Evolutionary conservation across 1,139 yeast species (phyloP).

Genomic region (Arxiozyma slooffiae): DNA sequence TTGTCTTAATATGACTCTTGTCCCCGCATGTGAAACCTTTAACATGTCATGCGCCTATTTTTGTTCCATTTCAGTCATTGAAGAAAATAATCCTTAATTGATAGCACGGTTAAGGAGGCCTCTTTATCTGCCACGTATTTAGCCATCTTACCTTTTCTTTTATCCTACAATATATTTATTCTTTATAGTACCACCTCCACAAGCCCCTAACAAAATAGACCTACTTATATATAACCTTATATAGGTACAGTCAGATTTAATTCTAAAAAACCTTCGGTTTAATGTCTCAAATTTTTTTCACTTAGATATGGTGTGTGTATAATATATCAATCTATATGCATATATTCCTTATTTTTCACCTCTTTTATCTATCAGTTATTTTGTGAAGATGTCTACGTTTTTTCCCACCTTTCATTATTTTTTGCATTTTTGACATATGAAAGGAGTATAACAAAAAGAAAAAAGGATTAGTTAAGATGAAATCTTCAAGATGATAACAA

Average conservation of each 20-base stretch:
- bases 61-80: conserved; percentile 45
- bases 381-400: neutral
- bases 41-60: conserved; percentile 74
- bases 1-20: conserved; percentile 67
- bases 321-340: too few species aligned
- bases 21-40: conserved; percentile 74
- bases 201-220: neutral
- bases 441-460: too few species aligned
- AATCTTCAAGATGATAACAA: neutral
- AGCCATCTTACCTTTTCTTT: neutral
- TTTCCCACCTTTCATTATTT: neutral
- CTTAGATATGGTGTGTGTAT: too few species aligned
- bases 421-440: neutral
- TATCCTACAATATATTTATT: neutral
- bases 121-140: conserved; percentile 19
- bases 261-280: neutral
- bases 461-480: neutral
- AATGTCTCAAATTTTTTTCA: too few species aligned
- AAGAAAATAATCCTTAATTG: conserved; percentile 38
- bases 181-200: neutral
- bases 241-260: neutral
- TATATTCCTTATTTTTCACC: too few species aligned
- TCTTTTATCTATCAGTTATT: too few species aligned
- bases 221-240: too few species aligned
- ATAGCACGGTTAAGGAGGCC: conserved; percentile 36